Evolutionary conservation across 306 rosid genomes (phyloP).

Genomic region (Arachis hypogaea): DNA sequence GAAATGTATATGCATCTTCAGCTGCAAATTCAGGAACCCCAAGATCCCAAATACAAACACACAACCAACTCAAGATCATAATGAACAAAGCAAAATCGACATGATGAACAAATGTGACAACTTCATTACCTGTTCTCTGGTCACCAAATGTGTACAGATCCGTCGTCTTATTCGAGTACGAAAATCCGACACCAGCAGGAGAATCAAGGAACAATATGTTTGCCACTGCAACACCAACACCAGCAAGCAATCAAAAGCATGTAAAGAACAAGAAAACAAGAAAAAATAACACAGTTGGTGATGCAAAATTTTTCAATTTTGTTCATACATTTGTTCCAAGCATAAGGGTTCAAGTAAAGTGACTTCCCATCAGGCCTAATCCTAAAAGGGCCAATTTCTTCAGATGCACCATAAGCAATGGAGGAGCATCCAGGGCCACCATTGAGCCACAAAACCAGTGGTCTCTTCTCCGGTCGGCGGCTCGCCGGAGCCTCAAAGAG

Average conservation of each 20-base stretch:
- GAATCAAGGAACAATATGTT: constrained; percentile 89
- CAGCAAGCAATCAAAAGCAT: constrained; percentile 13
- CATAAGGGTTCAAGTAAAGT: constrained; percentile 81
- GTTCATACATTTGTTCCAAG: constrained; percentile 87
- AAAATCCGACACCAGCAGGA: constrained; percentile 99
- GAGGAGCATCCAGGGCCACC: constrained; percentile 99
- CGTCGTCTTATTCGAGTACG: constrained; percentile 71
- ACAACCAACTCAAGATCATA: constrained; percentile 21
- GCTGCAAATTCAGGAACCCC: constrained; percentile 58
- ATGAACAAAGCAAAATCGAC: constrained; percentile 25
- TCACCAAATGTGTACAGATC: constrained; percentile 87
- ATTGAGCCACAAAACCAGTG: constrained; percentile 92
- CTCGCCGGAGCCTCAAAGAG: constrained; percentile 69
- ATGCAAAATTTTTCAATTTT: background rate
- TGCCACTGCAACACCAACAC: constrained; percentile 67
- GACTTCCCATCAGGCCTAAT: constrained; percentile 81
- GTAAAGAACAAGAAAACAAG: too few relatives aligned
- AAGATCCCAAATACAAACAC: constrained; percentile 36
- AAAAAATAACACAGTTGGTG: too few relatives aligned
- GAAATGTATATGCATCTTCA: constrained; percentile 81
- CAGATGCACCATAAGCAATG: constrained; percentile 92
- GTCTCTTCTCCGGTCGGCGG: constrained; percentile 69
- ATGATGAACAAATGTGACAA: constrained; percentile 21
- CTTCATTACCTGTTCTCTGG: constrained; percentile 74
- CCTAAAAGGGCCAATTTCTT: constrained; percentile 92